Conservation (phyloP, 1,139 yeast species). For the Hansenula lynferdii region DNA sequence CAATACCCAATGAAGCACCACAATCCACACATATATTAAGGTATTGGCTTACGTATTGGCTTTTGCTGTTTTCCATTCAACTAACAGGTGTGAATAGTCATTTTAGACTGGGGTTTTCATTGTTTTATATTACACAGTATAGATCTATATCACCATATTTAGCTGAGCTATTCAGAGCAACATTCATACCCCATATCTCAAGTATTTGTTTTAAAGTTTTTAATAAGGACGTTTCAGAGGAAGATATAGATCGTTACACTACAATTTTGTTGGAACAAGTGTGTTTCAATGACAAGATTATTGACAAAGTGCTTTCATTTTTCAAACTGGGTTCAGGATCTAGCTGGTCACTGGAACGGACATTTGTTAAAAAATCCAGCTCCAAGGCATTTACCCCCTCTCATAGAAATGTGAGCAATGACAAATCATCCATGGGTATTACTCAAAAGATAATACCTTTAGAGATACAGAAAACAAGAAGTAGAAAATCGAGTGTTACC, state of each 20-base stretch:
- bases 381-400: neutral
- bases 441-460: neutral
- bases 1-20: neutral
- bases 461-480: slow-evolving; percentile 1
- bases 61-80: slow-evolving; percentile 8
- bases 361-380: neutral
- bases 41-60: slow-evolving; percentile 21
- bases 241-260: slow-evolving; percentile 11
- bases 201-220: slow-evolving; percentile 1
- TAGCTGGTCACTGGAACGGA: neutral
- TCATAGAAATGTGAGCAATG: neutral
- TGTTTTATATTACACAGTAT: slow-evolving; percentile 9
- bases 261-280: slow-evolving; percentile 5
- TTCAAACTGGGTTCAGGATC: neutral
- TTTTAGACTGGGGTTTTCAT: slow-evolving; percentile 9
- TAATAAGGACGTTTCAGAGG: slow-evolving; percentile 4
- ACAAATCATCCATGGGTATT: neutral
- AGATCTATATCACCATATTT: slow-evolving; percentile 3
- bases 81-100: slow-evolving; percentile 14
- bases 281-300: slow-evolving; percentile 9
- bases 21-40: slow-evolving; percentile 3
- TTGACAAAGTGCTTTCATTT: neutral
- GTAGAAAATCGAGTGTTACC: neutral
- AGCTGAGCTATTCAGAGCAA: slow-evolving; percentile 9
- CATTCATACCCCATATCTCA: slow-evolving; percentile 10